Percentiles rank a stretch among this genome's conserved stretches.
These are phyloP conservation scores for Pseudocercospora fijiensis DNA, from an alignment of 2,329 filamentous ascomycete genomes.

Conservation along the genomic window DNA sequence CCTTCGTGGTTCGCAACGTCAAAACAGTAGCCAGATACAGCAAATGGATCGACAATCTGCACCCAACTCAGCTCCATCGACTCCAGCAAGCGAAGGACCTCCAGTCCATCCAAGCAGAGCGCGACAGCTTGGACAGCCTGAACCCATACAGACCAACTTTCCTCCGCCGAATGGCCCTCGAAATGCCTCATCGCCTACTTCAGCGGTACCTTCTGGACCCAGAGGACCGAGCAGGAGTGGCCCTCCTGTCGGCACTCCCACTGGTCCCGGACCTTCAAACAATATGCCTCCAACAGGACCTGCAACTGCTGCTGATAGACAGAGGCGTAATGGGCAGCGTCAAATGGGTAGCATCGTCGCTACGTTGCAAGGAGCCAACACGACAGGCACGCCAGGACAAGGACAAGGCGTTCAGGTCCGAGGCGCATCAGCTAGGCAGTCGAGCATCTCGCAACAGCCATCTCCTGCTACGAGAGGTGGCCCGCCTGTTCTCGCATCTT, in stretches of 20 bases:
- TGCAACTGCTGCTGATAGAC: slow-evolving; percentile 26
- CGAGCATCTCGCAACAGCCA: slow-evolving; percentile 25
- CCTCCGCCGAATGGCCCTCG: slow-evolving; percentile 26
- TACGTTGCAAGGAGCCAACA: slow-evolving; percentile 26
- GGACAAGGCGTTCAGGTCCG: slow-evolving; percentile 35
- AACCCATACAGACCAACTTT: slow-evolving; percentile 32
- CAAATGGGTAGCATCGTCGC: slow-evolving; percentile 33
- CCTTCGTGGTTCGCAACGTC: slow-evolving; percentile 21
- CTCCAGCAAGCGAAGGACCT: slow-evolving; percentile 31
- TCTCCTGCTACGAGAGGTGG: slow-evolving; percentile 9
- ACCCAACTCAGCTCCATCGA: slow-evolving; percentile 30
- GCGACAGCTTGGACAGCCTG: slow-evolving; percentile 26
- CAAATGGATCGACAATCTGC: slow-evolving; percentile 28
- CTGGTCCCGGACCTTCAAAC: slow-evolving; percentile 32
- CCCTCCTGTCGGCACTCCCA: slow-evolving; percentile 30
- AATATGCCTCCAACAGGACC: slow-evolving; percentile 32
- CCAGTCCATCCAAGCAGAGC: slow-evolving; percentile 37
- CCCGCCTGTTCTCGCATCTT: slow-evolving; percentile 20
- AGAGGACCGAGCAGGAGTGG: slow-evolving; percentile 25
- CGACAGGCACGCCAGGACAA: slow-evolving; percentile 21
- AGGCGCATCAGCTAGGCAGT: slow-evolving; percentile 34
- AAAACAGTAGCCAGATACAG: slow-evolving; percentile 17
- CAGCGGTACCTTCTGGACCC: slow-evolving; percentile 34
- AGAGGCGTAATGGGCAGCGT: slow-evolving; percentile 27
- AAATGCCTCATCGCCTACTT: slow-evolving; percentile 30